phyloP scores from a whole-genome alignment of 2,329 filamentous ascomycete genomes.

The Septoria petroselini region DNA sequence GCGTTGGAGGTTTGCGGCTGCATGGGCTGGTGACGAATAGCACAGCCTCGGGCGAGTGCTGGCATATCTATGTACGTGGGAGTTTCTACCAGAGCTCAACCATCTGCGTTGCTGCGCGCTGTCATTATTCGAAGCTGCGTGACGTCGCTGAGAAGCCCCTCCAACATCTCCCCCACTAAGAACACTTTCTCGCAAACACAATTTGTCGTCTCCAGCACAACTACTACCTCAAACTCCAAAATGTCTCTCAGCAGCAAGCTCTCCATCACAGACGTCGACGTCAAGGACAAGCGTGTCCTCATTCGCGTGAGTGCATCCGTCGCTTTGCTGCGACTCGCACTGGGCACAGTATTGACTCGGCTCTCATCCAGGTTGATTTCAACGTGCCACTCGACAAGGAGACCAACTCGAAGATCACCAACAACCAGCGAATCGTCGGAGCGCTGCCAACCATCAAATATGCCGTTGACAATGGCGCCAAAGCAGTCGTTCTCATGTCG shows the following conservation, averaged over 20 bases:
- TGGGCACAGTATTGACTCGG: conserved; percentile 5
- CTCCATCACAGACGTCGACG: conserved; percentile 89
- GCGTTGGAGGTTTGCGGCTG: conserved; percentile 1
- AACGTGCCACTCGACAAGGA: conserved; percentile 93
- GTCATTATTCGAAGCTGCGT: no score
- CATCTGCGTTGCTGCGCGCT: no score
- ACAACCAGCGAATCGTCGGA: conserved; percentile 96
- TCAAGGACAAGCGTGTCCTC: conserved; percentile 97
- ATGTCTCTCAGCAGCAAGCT: conserved; percentile 99
- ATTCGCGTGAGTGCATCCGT: conserved; percentile 65
- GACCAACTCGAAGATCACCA: conserved; percentile 78
- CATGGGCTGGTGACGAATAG: conserved; percentile 12
- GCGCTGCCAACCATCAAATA: conserved; percentile 55
- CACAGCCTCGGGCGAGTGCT: conserved; percentile 17
- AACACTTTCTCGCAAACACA: background rate
- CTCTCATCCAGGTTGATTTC: conserved; percentile 84
- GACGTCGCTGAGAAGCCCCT: no score
- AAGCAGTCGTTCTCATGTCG: conserved; percentile 91
- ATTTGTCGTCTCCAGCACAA: conserved; percentile 1
- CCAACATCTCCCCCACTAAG: no score
- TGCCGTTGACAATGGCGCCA: conserved; percentile 42
- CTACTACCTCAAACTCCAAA: conserved; percentile 32
- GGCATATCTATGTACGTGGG: conserved; percentile 3
- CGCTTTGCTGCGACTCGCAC: background rate
- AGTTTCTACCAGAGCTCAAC: no score